Base-by-base conservation (phyloP, 176 grass and related monocot species). In the Bolboschoenus planiculmis region DNA sequence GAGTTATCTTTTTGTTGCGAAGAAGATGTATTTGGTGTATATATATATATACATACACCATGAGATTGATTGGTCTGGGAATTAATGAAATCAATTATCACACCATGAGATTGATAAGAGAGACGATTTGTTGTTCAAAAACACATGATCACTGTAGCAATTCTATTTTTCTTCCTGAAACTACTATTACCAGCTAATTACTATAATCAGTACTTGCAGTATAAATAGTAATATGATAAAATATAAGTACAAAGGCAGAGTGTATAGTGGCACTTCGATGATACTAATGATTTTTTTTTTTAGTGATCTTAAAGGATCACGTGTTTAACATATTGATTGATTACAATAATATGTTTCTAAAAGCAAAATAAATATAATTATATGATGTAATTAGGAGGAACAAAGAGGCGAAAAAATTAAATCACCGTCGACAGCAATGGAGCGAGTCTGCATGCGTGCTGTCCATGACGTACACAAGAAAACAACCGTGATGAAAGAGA, bases 301-400 rank as follows among this genome's bases (percentile, higher is more conserved):
- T 5, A 56, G 20, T 56, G 18, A n/a, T 56, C 18, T 56, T 56
- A 54, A 54, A 18, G 51, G 16, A 54, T 54, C 51, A 54, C 51
- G 4, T 18, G 3, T 54, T 20, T 20, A 0, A 40, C 39, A 10
- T 15, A 54, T 54, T 20, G 18, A 54, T 51, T 4, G 51, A 54
- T 53, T 42, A 10, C 2, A 59, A 59, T 80, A 39, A 57, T 46
- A 42, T 15, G 33, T 14, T 40, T 15, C 0, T 7, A 76, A 77
- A 77, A 9, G 23, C 43, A 4, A 74, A 40, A 33, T 21, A 57
- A 36, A 59, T 59, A 57, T 40, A 30, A 54, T 16, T 14, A 56
- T 39, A 1, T 59, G 53, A 80, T 80, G 30, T 40, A 21, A n/a
- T 80, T 80, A 80, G 78, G 18, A 80, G 35, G 53, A 80, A 80